These are phyloP conservation scores for Amanita molliuscula DNA, from an alignment of 768 basidiomycete genomes.

Conservation along the genomic window DNA sequence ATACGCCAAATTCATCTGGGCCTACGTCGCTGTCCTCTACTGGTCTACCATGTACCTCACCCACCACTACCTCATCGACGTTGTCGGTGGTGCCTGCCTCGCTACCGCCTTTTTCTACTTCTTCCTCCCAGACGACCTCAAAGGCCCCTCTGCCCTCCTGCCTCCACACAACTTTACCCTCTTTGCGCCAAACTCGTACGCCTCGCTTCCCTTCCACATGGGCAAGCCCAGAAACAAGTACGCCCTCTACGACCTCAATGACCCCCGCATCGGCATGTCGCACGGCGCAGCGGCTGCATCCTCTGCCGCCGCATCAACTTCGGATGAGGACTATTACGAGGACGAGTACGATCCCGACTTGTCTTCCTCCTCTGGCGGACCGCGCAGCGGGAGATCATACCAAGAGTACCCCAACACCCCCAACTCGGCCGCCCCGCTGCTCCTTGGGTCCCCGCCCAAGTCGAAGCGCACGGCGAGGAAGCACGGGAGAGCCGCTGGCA, in stretches of 20 bases:
- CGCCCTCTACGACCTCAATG: conserved; percentile 68
- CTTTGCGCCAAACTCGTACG: conserved; percentile 4
- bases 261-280: conserved; percentile 32
- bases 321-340: conserved; percentile 4
- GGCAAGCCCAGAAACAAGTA: conserved; percentile 41
- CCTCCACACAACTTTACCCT: conserved; percentile 33
- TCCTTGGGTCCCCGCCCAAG: conserved; percentile 7
- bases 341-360: conserved; percentile 5
- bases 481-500: conserved; percentile 17
- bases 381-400: conserved; percentile 23
- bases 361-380: conserved; percentile 1
- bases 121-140: conserved; percentile 76
- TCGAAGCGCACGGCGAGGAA: conserved; percentile 9
- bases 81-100: conserved; percentile 88
- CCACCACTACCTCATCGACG: conserved; percentile 98
- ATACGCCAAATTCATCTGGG: conserved; percentile 59
- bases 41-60: conserved; percentile 99
- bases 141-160: conserved; percentile 38
- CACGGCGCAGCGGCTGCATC: conserved; percentile 14
- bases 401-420: conserved; percentile 18
- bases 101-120: conserved; percentile 82
- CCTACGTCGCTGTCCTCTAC: conserved; percentile 78
- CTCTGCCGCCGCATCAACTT: background rate
- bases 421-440: conserved; percentile 13
- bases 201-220: conserved; percentile 6